phyloP scores from a whole-genome alignment of 2,329 filamentous ascomycete genomes.

The Claviceps sp. region DNA sequence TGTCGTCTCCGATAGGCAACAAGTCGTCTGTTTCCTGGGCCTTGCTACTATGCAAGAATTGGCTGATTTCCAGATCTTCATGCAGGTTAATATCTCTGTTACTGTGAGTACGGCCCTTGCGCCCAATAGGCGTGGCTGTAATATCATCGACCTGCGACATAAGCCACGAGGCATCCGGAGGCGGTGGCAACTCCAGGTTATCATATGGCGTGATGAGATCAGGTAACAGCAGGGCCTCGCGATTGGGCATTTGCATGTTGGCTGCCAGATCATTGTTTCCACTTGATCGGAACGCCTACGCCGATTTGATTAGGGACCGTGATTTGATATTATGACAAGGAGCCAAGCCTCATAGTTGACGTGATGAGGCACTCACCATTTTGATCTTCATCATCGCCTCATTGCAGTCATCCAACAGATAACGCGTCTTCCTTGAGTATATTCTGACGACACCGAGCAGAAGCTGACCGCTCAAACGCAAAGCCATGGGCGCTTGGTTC shows the following conservation, averaged over 20 bases:
- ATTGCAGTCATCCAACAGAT: slow-evolving; percentile 92
- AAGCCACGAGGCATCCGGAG: slow-evolving; percentile 77
- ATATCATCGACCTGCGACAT: slow-evolving; percentile 60
- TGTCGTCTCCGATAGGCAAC: slow-evolving; percentile 51
- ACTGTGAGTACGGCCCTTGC: slow-evolving; percentile 44
- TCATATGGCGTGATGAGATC: slow-evolving; percentile 91
- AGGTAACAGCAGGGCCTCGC: slow-evolving; percentile 76
- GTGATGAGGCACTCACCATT: slow-evolving; percentile 50
- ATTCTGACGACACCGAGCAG: slow-evolving; percentile 93
- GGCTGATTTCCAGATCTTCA: slow-evolving; percentile 60
- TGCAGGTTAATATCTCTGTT: slow-evolving; percentile 55
- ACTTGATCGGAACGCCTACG: slow-evolving; percentile 78
- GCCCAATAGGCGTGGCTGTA: slow-evolving; percentile 37
- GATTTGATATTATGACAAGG: neutral
- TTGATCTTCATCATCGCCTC: slow-evolving; percentile 97
- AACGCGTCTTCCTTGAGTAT: slow-evolving; percentile 93
- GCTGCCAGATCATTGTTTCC: slow-evolving; percentile 93
- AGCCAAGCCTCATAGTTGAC: neutral
- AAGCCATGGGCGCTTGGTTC: slow-evolving; percentile 83
- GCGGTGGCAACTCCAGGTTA: slow-evolving; percentile 60
- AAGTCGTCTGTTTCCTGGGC: slow-evolving; percentile 44
- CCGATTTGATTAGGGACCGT: slow-evolving; percentile 16
- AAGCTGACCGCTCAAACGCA: slow-evolving; percentile 87
- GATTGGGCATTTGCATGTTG: slow-evolving; percentile 66
- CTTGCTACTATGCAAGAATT: slow-evolving; percentile 61